Conservation (phyloP, 495 filamentous ascomycete genomes). For the Schizothecium vesticola region DNA sequence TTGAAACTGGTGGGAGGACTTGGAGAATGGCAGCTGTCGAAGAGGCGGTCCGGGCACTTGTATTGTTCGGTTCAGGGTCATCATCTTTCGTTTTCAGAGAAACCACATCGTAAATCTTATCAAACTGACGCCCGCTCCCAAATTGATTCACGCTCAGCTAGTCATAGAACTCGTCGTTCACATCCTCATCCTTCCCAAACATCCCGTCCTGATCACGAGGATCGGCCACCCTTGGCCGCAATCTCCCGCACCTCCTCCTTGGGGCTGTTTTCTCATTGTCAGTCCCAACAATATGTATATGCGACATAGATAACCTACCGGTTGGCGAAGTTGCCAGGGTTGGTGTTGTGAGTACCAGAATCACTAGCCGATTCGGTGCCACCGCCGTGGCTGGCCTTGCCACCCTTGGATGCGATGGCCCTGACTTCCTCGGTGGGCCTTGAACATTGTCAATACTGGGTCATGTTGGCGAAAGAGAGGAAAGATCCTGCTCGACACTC, state of each 20-base stretch:
- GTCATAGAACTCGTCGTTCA: background rate
- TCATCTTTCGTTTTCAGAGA: background rate
- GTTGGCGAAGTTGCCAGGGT: slow-evolving; percentile 62
- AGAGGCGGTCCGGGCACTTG: background rate
- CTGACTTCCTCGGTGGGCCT: slow-evolving; percentile 52
- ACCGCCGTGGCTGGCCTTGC: slow-evolving; percentile 34
- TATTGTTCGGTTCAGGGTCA: background rate
- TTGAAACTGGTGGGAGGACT: too few relatives aligned
- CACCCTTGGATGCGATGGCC: slow-evolving; percentile 50
- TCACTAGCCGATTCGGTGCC: background rate
- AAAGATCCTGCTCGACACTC: background rate
- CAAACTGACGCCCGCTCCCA: background rate
- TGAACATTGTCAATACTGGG: background rate
- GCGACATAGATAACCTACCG: slow-evolving; percentile 20
- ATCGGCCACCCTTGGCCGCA: background rate
- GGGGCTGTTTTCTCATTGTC: slow-evolving; percentile 22
- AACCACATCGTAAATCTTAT: background rate
- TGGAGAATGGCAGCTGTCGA: background rate
- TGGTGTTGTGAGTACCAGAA: slow-evolving; percentile 34
- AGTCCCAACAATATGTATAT: background rate
- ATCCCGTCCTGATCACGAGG: background rate
- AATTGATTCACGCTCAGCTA: background rate
- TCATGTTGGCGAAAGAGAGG: background rate
- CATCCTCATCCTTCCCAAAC: background rate
- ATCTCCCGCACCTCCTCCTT: slow-evolving; percentile 41